Percentiles rank a stretch among this genome's conserved stretches.
phyloP scores from a whole-genome alignment of 2,329 filamentous ascomycete genomes.

The Hymenoscyphus fraxineus region DNA sequence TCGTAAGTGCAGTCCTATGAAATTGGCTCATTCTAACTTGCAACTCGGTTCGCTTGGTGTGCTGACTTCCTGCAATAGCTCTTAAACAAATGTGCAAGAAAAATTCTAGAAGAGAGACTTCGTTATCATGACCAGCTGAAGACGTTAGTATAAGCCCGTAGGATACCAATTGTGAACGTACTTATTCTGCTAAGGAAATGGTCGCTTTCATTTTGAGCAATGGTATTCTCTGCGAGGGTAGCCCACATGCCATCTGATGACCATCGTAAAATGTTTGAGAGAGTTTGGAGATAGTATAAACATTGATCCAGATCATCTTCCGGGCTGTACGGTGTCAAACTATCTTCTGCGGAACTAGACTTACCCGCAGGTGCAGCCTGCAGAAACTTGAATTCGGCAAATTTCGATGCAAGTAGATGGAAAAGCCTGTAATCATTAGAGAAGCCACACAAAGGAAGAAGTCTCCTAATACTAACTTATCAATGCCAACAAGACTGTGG shows the following conservation, averaged over 20 bases:
- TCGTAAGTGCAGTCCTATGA: slow-evolving; percentile 65
- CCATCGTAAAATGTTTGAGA: slow-evolving; percentile 69
- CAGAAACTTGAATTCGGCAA: slow-evolving; percentile 54
- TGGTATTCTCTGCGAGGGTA: slow-evolving; percentile 60
- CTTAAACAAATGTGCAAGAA: slow-evolving; percentile 63
- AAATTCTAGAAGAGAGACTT: slow-evolving; percentile 63
- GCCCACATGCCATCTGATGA: slow-evolving; percentile 68
- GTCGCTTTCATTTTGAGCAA: slow-evolving; percentile 45
- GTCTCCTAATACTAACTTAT: slow-evolving; percentile 47
- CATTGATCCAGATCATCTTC: slow-evolving; percentile 72
- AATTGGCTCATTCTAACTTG: slow-evolving; percentile 59
- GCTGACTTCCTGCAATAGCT: slow-evolving; percentile 50
- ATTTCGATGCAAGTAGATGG: slow-evolving; percentile 55
- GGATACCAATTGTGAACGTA: slow-evolving; percentile 37
- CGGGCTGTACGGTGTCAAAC: slow-evolving; percentile 40
- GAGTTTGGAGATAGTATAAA: slow-evolving; percentile 71
- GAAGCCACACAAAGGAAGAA: slow-evolving; percentile 12
- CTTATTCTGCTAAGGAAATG: slow-evolving; percentile 46
- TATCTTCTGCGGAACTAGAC: slow-evolving; percentile 24
- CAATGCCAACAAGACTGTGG: slow-evolving; percentile 59
- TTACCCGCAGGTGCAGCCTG: slow-evolving; percentile 27
- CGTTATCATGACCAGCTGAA: slow-evolving; percentile 50
- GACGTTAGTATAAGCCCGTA: slow-evolving; percentile 17
- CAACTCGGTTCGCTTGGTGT: slow-evolving; percentile 37
- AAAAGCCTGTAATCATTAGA: slow-evolving; percentile 49